Evolutionary conservation across 345 rosid species (phyloP).

Genomic region (Trapa incisa): DNA sequence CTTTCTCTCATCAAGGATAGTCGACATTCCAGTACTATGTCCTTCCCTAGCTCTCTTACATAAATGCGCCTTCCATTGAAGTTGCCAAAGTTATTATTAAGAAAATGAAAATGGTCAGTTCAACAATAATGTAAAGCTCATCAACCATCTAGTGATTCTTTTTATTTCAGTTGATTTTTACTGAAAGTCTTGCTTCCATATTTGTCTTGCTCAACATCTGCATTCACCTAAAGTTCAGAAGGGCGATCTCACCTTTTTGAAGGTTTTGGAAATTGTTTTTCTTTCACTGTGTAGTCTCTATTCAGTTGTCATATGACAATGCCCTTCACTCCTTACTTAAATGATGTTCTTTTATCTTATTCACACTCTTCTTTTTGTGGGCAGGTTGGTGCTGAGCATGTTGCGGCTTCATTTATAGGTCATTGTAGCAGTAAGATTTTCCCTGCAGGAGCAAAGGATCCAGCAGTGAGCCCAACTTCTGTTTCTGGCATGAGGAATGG

Average conservation of each 20-base stretch:
- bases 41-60: background rate
- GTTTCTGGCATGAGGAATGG: conserved; percentile 25
- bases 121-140: background rate
- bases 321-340: background rate
- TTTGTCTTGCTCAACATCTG: background rate
- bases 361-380: background rate
- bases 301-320: no score
- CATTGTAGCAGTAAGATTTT: conserved; percentile 19
- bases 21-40: background rate
- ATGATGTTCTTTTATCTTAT: background rate
- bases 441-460: conserved; percentile 29
- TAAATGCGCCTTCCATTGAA: background rate
- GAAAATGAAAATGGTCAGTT: background rate
- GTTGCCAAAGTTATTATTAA: background rate
- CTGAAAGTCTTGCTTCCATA: background rate
- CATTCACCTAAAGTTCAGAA: background rate
- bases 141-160: background rate
- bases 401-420: conserved; percentile 21
- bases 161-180: background rate
- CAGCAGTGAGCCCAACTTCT: conserved; percentile 28
- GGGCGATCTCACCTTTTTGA: background rate
- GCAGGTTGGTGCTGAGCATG: conserved; percentile 31
- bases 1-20: background rate
- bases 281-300: background rate
- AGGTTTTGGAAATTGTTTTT: background rate